Evolutionary conservation across 2,329 filamentous ascomycete species (phyloP).

Genomic region (Monosporascus sp.): DNA sequence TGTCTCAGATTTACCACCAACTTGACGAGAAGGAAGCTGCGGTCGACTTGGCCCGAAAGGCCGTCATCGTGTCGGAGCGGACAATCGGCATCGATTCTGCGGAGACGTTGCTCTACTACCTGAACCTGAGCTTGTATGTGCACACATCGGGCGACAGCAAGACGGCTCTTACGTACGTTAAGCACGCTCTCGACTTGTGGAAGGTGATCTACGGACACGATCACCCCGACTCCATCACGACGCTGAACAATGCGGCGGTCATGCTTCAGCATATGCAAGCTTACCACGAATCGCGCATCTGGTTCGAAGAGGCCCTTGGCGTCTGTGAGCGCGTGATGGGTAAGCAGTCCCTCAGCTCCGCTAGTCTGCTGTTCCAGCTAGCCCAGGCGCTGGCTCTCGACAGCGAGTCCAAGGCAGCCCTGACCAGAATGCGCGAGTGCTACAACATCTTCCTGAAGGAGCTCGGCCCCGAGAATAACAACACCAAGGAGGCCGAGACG

Average conservation of each 20-base stretch:
- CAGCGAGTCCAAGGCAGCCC: slow-evolving; percentile 85
- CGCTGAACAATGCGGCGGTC: slow-evolving; percentile 96
- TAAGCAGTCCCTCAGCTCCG: slow-evolving; percentile 84
- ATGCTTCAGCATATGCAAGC: slow-evolving; percentile 96
- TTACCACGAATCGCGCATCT: slow-evolving; percentile 89
- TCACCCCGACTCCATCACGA: slow-evolving; percentile 97
- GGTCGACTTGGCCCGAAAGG: slow-evolving; percentile 91
- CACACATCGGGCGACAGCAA: slow-evolving; percentile 89
- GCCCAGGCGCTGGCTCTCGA: slow-evolving; percentile 95
- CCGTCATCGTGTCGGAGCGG: slow-evolving; percentile 90
- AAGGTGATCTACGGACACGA: slow-evolving; percentile 92
- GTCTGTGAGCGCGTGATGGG: slow-evolving; percentile 90
- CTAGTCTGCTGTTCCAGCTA: slow-evolving; percentile 93
- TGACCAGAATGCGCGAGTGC: slow-evolving; percentile 90
- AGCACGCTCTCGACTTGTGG: slow-evolving; percentile 91
- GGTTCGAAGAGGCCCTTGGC: slow-evolving; percentile 90
- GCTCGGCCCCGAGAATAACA: slow-evolving; percentile 85
- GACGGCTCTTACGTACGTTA: slow-evolving; percentile 79
- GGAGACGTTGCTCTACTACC: slow-evolving; percentile 90
- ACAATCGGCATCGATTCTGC: slow-evolving; percentile 90
- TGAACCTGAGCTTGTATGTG: slow-evolving; percentile 91
- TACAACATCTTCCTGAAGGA: slow-evolving; percentile 91
- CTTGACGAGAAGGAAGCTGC: slow-evolving; percentile 97
- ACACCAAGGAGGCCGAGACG: slow-evolving; percentile 95
- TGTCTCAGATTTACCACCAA: slow-evolving; percentile 95